These are phyloP conservation scores for Neurospora terricola DNA, from an alignment of 495 filamentous ascomycete genomes.

Conservation along the genomic window DNA sequence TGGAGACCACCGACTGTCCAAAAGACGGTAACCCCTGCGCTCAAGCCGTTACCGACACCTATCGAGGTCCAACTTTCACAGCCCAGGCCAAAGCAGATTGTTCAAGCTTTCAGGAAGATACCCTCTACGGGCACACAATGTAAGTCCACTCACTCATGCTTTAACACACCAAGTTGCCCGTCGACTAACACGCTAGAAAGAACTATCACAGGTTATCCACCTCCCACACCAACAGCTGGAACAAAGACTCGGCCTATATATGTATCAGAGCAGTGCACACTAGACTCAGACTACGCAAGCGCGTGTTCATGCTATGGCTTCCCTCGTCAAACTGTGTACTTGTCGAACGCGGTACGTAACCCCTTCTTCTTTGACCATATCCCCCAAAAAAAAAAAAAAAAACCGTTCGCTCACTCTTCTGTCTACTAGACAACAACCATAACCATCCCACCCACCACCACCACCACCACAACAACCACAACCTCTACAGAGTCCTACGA, in stretches of 20 bases:
- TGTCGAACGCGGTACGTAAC: background rate
- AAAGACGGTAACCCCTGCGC: constrained; percentile 8
- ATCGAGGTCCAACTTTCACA: background rate
- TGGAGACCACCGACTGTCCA: background rate
- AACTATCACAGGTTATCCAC: background rate
- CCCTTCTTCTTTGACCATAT: background rate
- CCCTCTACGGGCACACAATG: background rate
- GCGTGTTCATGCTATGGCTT: constrained; percentile 14
- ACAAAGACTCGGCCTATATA: constrained; percentile 8
- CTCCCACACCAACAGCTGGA: background rate
- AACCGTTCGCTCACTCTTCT: background rate
- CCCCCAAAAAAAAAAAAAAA: background rate
- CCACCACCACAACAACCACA: background rate
- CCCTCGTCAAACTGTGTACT: background rate
- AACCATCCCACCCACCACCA: background rate
- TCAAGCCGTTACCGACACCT: constrained; percentile 14
- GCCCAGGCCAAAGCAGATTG: constrained; percentile 7
- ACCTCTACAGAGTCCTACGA: background rate
- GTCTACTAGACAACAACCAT: background rate
- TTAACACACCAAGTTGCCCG: background rate
- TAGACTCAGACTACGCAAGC: constrained; percentile 3
- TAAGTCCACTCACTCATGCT: background rate
- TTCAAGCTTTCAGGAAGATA: constrained; percentile 5
- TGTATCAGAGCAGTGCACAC: constrained; percentile 6
- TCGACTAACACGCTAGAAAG: background rate